These are phyloP conservation scores for Caryocar brasiliense DNA, from an alignment of 441 rosid species.

Conservation along the genomic window DNA sequence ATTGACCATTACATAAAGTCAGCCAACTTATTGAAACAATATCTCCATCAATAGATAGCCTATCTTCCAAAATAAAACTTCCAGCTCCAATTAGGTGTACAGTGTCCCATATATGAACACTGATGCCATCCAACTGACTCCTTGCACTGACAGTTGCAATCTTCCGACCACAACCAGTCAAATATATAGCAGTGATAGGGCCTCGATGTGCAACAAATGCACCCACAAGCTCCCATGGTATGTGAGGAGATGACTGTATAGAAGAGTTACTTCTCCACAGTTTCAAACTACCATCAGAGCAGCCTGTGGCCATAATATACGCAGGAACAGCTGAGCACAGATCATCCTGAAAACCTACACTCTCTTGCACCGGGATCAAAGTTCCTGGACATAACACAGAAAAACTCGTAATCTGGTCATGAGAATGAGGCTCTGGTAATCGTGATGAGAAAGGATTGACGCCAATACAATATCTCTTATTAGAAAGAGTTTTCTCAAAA, in stretches of 20 bases:
- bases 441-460: conserved; percentile 54
- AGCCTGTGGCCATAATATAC: conserved; percentile 82
- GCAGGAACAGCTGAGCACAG: conserved; percentile 28
- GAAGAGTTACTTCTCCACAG: conserved; percentile 61
- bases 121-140: conserved; percentile 20
- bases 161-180: conserved; percentile 61
- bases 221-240: conserved; percentile 79
- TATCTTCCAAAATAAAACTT: conserved; percentile 63
- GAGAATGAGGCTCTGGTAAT: conserved; percentile 53
- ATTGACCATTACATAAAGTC: conserved; percentile 56
- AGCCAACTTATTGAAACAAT: conserved; percentile 65
- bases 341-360: conserved; percentile 21
- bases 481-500: conserved; percentile 39
- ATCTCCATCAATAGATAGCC: conserved; percentile 35
- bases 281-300: conserved; percentile 70
- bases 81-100: conserved; percentile 53
- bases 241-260: conserved; percentile 18
- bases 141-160: conserved; percentile 54
- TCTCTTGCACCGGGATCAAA: conserved; percentile 27
- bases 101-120: conserved; percentile 58
- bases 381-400: conserved; percentile 48
- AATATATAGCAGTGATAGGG: conserved; percentile 45
- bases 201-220: conserved; percentile 47
- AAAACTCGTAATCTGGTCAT: conserved; percentile 58
- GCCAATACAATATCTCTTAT: conserved; percentile 42